Conservation (phyloP, 2,329 filamentous ascomycete species). For the Xylaria sp. region DNA sequence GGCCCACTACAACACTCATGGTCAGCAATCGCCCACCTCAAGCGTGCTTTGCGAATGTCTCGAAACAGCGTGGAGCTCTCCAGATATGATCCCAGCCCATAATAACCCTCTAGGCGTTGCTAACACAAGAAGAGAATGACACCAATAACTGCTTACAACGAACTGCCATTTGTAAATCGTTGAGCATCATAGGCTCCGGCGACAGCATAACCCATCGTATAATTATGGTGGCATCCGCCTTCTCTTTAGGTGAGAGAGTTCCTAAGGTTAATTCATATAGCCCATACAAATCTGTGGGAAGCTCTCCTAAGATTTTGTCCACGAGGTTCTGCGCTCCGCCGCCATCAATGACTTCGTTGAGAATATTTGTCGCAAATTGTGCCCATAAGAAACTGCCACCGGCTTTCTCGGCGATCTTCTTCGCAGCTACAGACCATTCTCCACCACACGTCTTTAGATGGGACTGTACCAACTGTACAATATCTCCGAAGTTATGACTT, state of each 20-base stretch:
- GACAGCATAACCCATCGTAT: slow-evolving; percentile 38
- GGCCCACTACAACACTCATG: slow-evolving; percentile 12
- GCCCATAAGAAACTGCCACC: slow-evolving; percentile 35
- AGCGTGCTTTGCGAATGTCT: neutral
- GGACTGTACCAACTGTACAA: slow-evolving; percentile 22
- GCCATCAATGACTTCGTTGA: slow-evolving; percentile 27
- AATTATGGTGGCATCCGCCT: slow-evolving; percentile 30
- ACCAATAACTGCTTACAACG: slow-evolving; percentile 1
- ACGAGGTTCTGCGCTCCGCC: slow-evolving; percentile 20
- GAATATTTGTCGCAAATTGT: slow-evolving; percentile 31
- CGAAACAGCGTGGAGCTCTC: neutral
- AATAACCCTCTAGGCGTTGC: neutral
- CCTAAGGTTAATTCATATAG: slow-evolving; percentile 32
- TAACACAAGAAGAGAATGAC: neutral
- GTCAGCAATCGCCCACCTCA: neutral
- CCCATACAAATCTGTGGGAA: slow-evolving; percentile 27
- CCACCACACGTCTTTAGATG: slow-evolving; percentile 18
- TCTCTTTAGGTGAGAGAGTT: slow-evolving; percentile 28
- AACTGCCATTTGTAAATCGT: slow-evolving; percentile 35
- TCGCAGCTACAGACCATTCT: neutral
- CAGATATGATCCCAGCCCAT: too few relatives aligned
- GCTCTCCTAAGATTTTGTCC: slow-evolving; percentile 17
- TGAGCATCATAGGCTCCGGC: slow-evolving; percentile 34
- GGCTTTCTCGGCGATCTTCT: slow-evolving; percentile 27
- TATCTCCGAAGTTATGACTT: slow-evolving; percentile 31